Percentiles rank a stretch among this genome's conserved stretches.
Evolutionary conservation across 345 rosid species (phyloP).

Genomic region (Eucalyptus curtisii): DNA sequence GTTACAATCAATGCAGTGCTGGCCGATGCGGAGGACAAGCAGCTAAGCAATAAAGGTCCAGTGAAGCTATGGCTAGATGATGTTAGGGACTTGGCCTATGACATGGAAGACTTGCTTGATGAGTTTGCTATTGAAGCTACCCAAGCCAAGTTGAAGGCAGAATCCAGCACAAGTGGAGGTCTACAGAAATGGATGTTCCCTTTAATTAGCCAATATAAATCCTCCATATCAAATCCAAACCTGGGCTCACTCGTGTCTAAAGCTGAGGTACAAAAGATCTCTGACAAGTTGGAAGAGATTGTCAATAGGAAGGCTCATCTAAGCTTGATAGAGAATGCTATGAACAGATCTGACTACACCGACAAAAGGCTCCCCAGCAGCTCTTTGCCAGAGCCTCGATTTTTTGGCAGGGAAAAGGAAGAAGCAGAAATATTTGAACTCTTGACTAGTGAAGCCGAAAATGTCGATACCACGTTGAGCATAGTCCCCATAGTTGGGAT

Average conservation of each 20-base stretch:
- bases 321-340: too few relatives aligned
- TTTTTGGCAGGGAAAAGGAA: too few relatives aligned
- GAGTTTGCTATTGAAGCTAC: background rate
- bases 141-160: background rate
- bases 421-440: too few relatives aligned
- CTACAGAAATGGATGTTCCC: background rate
- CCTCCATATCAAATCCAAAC: background rate
- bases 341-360: too few relatives aligned
- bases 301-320: too few relatives aligned
- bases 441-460: too few relatives aligned
- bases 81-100: background rate
- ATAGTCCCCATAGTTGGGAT: background rate
- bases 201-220: background rate
- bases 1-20: background rate
- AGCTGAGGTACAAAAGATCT: background rate
- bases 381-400: too few relatives aligned
- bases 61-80: background rate
- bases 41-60: background rate
- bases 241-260: rapidly evolving
- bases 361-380: too few relatives aligned
- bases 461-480: too few relatives aligned
- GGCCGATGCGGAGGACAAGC: background rate
- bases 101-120: background rate
- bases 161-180: background rate
- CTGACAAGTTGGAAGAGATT: background rate